Base-by-base conservation (phyloP, 495 filamentous ascomycete genomes). In the Xylaria grammica region DNA sequence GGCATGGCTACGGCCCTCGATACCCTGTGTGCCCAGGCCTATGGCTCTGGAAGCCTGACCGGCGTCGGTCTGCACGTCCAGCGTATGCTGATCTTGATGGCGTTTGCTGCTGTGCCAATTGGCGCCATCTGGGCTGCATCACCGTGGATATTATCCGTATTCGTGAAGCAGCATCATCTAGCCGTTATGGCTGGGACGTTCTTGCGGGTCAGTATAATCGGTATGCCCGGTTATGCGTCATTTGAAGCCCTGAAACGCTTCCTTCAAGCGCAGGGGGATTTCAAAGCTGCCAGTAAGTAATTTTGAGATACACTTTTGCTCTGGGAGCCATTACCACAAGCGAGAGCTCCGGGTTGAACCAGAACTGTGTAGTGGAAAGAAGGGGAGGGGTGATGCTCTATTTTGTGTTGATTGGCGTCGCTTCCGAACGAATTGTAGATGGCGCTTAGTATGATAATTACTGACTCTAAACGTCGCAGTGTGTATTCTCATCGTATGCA, bases 231-330 rank as follows among this genome's bases (percentile, higher is more conserved):
- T 9, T 91, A 89, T 69, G 89, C 89, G 11, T 82, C 77, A 24
- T 93, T 92, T 67, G 90, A 92, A 70, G 86, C 84, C 63, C 85
- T 84, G 19, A 92, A 93, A 69, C 83, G 90, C 29, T 93, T 89
- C 70, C 77, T 91, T 5, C 90, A 92, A 71, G 89, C 90, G 0
- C 90, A 92, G 69, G 90, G 90, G 11, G 73, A 89, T 4, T 93
- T 93, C 72, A 84, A 82, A 15, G 88, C 87, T 2, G 60, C 60
- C 3, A 63, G 60, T 63, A 63, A 55, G 60, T 38, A 52, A 36
- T 19, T 34, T 10, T 11, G 11, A 40, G 4, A 9, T 42, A 9
- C 27, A 9, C 3, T 50, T n/a, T 27, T 11, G 4, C 13, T 42
- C 13, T 24, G 36, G 8, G 20, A 55, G 30, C 9, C 30, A 30